phyloP scores from a whole-genome alignment of 2,329 filamentous ascomycete genomes.

The Bipolaris bicolor region DNA sequence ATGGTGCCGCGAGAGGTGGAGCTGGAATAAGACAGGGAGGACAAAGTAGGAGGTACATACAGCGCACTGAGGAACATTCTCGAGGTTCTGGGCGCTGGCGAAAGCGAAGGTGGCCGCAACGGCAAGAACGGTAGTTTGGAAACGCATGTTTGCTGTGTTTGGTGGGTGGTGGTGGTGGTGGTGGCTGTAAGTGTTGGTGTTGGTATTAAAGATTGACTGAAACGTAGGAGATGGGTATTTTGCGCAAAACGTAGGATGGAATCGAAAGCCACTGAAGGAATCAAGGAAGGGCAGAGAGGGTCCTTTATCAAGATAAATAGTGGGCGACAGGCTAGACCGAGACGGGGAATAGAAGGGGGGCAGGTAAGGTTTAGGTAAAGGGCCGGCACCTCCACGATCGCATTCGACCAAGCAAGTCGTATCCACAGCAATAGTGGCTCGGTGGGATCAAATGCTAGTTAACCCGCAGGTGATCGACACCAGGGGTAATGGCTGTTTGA shows the following conservation, averaged over 20 bases:
- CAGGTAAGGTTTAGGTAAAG: not conserved
- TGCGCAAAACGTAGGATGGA: not conserved
- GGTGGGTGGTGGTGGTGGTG: not conserved
- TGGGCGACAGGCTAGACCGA: not conserved
- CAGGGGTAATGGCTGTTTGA: not conserved
- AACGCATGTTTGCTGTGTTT: slow-evolving; percentile 36
- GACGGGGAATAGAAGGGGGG: not conserved
- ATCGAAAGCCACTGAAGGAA: not conserved
- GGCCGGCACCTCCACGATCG: not conserved
- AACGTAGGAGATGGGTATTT: not conserved
- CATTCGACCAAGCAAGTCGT: not conserved
- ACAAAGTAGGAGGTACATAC: slow-evolving; percentile 29
- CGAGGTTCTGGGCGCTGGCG: slow-evolving; percentile 37
- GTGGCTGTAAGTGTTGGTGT: not conserved
- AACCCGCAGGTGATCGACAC: not conserved
- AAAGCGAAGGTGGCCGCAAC: slow-evolving; percentile 36
- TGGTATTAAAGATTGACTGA: slow-evolving; percentile 2
- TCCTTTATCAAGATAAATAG: not conserved
- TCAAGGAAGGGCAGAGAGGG: not conserved
- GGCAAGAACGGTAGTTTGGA: slow-evolving; percentile 32
- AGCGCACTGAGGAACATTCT: slow-evolving; percentile 42
- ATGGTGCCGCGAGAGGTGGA: not conserved
- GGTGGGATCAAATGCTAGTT: not conserved
- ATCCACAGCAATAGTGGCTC: not conserved
- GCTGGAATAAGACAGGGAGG: not conserved